phyloP scores from a whole-genome alignment of 805 yeast genomes.

The Candida ascalaphidarum region DNA sequence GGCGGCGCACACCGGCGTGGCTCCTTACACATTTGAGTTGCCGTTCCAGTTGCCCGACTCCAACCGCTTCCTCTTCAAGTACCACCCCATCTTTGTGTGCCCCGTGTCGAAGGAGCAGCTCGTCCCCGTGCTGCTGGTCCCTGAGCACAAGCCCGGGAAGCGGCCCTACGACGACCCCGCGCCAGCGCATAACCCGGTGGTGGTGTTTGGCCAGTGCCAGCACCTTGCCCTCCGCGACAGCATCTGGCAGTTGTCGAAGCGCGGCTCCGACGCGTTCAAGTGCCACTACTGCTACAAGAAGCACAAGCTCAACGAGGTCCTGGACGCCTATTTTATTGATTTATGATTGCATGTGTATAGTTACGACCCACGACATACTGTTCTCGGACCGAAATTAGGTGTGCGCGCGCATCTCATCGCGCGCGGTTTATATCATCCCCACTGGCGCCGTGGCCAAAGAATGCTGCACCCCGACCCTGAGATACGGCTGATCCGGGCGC shows the following conservation, averaged over 20 bases:
- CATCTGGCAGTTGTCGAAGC: constrained; percentile 29
- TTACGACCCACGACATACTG: too few relatives aligned
- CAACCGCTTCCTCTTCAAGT: constrained; percentile 28
- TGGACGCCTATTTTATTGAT: constrained; percentile 34
- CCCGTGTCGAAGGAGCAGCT: constrained; percentile 37
- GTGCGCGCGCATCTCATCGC: too few relatives aligned
- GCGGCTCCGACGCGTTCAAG: constrained; percentile 31
- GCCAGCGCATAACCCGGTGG: constrained; percentile 25
- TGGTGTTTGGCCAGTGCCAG: constrained; percentile 31
- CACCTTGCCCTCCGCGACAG: constrained; percentile 36
- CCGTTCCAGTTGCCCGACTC: constrained; percentile 36
- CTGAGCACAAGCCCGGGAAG: constrained; percentile 1
- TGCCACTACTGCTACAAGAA: constrained; percentile 39
- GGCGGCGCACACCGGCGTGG: constrained; percentile 1
- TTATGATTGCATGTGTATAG: too few relatives aligned
- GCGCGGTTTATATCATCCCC: too few relatives aligned
- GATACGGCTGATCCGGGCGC: too few relatives aligned
- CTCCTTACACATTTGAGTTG: constrained; percentile 21
- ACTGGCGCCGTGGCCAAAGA: too few relatives aligned
- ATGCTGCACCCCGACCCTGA: too few relatives aligned
- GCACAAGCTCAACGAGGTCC: constrained; percentile 29
- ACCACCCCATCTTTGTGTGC: constrained; percentile 38
- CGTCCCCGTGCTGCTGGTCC: constrained; percentile 18
- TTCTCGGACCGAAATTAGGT: too few relatives aligned
- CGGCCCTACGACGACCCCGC: constrained; percentile 7